Percentiles rank a stretch among this genome's conserved stretches.
phyloP scores from a whole-genome alignment of 495 filamentous ascomycete genomes.

The Chaetomium tenue region DNA sequence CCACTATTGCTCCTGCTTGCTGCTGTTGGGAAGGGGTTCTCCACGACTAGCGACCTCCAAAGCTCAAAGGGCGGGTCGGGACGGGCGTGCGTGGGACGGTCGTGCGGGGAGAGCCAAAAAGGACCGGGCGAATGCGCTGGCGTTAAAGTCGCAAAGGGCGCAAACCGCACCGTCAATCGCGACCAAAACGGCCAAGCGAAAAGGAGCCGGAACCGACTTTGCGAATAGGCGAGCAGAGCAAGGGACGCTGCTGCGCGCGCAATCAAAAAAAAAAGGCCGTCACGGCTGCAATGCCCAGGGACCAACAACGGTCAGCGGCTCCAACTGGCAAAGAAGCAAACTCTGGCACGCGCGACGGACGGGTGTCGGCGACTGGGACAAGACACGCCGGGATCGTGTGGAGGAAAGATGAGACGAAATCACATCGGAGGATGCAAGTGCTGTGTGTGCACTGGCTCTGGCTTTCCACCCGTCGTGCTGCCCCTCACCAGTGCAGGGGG shows the following conservation, averaged over 20 bases:
- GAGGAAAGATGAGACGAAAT: slow-evolving; percentile 27
- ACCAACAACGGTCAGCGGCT: slow-evolving; percentile 1
- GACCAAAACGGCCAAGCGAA: slow-evolving; percentile 15
- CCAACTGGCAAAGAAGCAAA: slow-evolving; percentile 15
- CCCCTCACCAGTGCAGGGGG: slow-evolving; percentile 13
- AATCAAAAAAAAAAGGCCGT: background rate
- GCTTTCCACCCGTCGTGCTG: slow-evolving; percentile 7
- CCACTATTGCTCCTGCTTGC: too few relatives aligned
- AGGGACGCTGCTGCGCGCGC: background rate
- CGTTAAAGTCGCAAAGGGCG: slow-evolving; percentile 7
- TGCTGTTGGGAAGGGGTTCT: too few relatives aligned
- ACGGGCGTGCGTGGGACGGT: too few relatives aligned
- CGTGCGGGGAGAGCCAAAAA: slow-evolving; percentile 1
- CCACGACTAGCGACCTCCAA: too few relatives aligned
- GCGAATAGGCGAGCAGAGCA: background rate
- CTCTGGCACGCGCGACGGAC: slow-evolving; percentile 7
- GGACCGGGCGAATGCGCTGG: background rate
- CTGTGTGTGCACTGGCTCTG: background rate
- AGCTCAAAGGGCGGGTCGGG: background rate
- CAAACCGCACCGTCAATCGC: slow-evolving; percentile 11
- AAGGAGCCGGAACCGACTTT: background rate
- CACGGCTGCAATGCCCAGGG: slow-evolving; percentile 6
- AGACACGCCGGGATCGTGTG: slow-evolving; percentile 3
- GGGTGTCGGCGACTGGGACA: slow-evolving; percentile 11
- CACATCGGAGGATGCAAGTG: slow-evolving; percentile 19